Evolutionary conservation across 1,284 basidiomycete species (phyloP).

Genomic region (Malassezia slooffiae): DNA sequence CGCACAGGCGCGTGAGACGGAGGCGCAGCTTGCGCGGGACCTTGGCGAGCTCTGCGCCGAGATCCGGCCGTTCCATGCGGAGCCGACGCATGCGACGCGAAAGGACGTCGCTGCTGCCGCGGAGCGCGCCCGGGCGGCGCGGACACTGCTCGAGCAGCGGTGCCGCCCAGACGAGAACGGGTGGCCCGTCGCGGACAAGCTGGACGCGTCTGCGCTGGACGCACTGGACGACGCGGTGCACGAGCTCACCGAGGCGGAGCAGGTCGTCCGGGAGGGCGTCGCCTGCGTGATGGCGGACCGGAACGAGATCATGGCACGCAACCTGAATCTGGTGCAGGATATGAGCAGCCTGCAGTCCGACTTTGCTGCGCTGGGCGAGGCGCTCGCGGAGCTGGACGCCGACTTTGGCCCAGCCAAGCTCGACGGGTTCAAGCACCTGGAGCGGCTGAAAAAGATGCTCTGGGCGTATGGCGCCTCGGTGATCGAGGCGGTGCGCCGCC

Average conservation of each 20-base stretch:
- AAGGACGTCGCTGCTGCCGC: conserved; percentile 22
- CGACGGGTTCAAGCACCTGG: conserved; percentile 78
- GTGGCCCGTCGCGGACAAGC: conserved; percentile 33
- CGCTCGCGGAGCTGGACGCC: conserved; percentile 30
- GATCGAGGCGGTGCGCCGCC: conserved; percentile 75
- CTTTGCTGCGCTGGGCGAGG: conserved; percentile 29
- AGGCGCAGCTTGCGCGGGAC: conserved; percentile 24
- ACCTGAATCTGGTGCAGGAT: conserved; percentile 36
- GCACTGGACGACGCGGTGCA: not conserved
- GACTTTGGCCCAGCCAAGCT: conserved; percentile 26
- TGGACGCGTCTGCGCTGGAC: conserved; percentile 3
- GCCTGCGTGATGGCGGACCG: conserved; percentile 33
- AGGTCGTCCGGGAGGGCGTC: conserved; percentile 26
- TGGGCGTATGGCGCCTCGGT: conserved; percentile 87
- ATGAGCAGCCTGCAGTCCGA: conserved; percentile 44
- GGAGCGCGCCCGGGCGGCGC: conserved; percentile 17
- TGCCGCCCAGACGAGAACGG: conserved; percentile 32
- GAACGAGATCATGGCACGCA: conserved; percentile 37
- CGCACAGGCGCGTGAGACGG: conserved; percentile 17
- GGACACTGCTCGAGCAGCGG: conserved; percentile 18
- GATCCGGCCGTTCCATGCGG: conserved; percentile 24
- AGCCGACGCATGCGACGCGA: conserved; percentile 28
- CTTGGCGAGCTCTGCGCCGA: conserved; percentile 22
- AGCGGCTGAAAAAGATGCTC: conserved; percentile 74
- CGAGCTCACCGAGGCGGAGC: conserved; percentile 25